A percentile compares a stretch with the other conserved stretches of the same genome.
Evolutionary conservation across 1,284 basidiomycete species (phyloP).

Genomic region (Singerocomus inundabilis): DNA sequence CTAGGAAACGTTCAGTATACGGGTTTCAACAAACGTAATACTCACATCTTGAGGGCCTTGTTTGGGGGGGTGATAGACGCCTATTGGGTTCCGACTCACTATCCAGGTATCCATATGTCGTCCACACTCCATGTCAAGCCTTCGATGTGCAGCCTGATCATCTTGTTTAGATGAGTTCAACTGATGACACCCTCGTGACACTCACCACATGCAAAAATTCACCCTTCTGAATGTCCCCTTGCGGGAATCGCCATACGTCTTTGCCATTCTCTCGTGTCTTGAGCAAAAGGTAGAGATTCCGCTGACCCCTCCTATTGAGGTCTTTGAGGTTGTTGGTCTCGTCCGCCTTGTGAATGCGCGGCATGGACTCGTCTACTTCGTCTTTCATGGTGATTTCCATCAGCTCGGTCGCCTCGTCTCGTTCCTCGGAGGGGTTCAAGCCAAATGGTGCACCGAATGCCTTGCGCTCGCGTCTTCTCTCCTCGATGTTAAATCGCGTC

Average conservation of each 20-base stretch:
- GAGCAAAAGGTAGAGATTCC: slow-evolving; percentile 85
- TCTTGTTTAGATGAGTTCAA: slow-evolving; percentile 6
- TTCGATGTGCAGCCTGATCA: slow-evolving; percentile 63
- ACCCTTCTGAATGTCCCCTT: slow-evolving; percentile 58
- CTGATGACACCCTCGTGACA: slow-evolving; percentile 1
- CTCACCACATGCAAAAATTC: slow-evolving; percentile 71
- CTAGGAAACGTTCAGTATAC: slow-evolving; percentile 30
- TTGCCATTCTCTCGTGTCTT: slow-evolving; percentile 49
- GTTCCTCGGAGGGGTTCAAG: slow-evolving; percentile 46
- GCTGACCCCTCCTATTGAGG: slow-evolving; percentile 78
- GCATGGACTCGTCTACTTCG: slow-evolving; percentile 59
- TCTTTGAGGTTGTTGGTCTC: slow-evolving; percentile 61
- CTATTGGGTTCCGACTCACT: slow-evolving; percentile 73
- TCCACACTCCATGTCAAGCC: slow-evolving; percentile 67
- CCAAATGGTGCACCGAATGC: slow-evolving; percentile 68
- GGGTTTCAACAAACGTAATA: not conserved
- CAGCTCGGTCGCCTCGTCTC: slow-evolving; percentile 51
- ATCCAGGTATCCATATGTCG: slow-evolving; percentile 80
- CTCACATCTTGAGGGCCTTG: slow-evolving; percentile 38
- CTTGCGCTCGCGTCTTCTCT: slow-evolving; percentile 64
- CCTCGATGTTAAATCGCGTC: slow-evolving; percentile 74
- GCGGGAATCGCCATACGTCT: slow-evolving; percentile 78
- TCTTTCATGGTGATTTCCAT: slow-evolving; percentile 60
- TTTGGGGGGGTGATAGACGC: slow-evolving; percentile 54
- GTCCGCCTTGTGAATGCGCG: slow-evolving; percentile 65